Base-by-base conservation (phyloP, 1,139 yeast genomes). In the Candida sojae region DNA sequence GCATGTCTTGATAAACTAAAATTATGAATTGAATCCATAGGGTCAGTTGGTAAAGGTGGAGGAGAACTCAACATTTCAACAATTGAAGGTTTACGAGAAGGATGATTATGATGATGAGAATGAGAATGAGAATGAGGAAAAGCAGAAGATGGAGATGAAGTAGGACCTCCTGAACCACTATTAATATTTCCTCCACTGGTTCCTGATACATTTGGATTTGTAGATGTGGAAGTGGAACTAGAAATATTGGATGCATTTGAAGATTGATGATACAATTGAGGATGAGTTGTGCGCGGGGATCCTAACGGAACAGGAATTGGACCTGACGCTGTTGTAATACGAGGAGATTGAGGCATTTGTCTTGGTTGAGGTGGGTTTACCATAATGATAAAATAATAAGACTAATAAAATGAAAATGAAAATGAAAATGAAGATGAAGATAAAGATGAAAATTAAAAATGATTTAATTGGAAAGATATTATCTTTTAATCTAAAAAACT, bases 1-100 rank as follows among this genome's bases (percentile, higher is more conserved):
- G 75, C 60, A 50, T 73, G 68, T 54, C 84, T 64, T 8, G 82
- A 75, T 53, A 80, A 70, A 44, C 72, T 68, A 50, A 75, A 64
- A 13, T 70, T 64, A 52, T 66, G 66, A 37, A 69, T 61, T 28
- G 54, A 38, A 46, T 72, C 79, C 30, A 67, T 74, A 45, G 63
- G 64, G 43, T 57, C 59, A 39, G 57, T 55, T 28, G 76, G 78
- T 47, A 85, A 66, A 0, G 90, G 88, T 6, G 96, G 96, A 1
- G 96, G 96, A 6, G 93, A 83, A n/a, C 90, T 82, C 44, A 88
- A 72, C 67, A 88, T 66, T 62, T 88, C 96, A 39, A 87, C 96
- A 50, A 88, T 87, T n/a, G 95, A 86, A 0, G 88, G 79, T 56
- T 84, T 87, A 52, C 91, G 72, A 17, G 73, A 61, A 1, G 67